Evolutionary conservation across 495 filamentous ascomycete genomes (phyloP).

Genomic region (Lasiosphaeria hispida): DNA sequence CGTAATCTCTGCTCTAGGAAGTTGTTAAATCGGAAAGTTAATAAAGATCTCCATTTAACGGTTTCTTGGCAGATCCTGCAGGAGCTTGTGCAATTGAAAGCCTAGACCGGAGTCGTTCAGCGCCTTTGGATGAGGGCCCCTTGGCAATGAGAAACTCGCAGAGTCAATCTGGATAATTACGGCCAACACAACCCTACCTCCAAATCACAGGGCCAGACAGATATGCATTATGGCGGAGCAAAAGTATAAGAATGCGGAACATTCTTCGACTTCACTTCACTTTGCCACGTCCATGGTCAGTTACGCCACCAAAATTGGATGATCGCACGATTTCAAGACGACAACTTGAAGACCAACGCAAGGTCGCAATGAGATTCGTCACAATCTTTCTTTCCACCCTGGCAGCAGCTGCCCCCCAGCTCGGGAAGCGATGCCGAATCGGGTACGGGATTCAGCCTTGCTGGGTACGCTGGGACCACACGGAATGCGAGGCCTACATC

Average conservation of each 20-base stretch:
- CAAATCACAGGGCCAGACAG: not conserved
- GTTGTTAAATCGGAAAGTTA: too few species aligned
- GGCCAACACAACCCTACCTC: not conserved
- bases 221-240: not conserved
- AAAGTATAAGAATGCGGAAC: not conserved
- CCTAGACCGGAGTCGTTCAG: too few species aligned
- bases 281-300: not conserved
- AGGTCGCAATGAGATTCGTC: slow-evolving; percentile 2
- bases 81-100: too few species aligned
- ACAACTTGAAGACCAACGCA: too few species aligned
- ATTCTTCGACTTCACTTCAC: too few species aligned
- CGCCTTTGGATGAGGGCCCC: too few species aligned
- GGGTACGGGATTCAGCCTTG: not conserved
- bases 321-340: too few species aligned
- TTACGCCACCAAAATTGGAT: not conserved
- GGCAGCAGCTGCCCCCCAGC: not conserved
- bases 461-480: slow-evolving; percentile 6
- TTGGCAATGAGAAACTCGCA: too few species aligned
- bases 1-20: too few species aligned
- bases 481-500: slow-evolving; percentile 1
- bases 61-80: too few species aligned
- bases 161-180: slow-evolving; percentile 5
- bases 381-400: slow-evolving; percentile 2
- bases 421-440: not conserved
- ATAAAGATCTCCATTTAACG: too few species aligned